Evolutionary conservation across 1,284 basidiomycete species (phyloP).

Genomic region (Cryptococcus maquisensis): DNA sequence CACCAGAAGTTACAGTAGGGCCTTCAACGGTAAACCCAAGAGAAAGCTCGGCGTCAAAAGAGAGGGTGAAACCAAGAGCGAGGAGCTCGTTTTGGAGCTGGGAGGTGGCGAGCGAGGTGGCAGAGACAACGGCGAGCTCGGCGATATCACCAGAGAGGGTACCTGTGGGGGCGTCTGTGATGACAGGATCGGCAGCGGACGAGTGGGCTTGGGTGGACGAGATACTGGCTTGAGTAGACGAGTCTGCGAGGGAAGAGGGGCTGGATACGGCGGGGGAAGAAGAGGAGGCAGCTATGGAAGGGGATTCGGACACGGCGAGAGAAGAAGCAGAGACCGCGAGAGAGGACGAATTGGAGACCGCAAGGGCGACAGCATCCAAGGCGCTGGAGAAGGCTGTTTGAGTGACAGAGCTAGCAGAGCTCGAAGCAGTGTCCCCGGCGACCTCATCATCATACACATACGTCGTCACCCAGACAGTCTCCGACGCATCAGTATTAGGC

Average conservation of each 20-base stretch:
- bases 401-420: not conserved
- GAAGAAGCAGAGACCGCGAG: not conserved
- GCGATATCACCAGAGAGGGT: not conserved
- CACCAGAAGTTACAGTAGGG: not conserved
- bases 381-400: conserved; percentile 1
- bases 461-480: conserved; percentile 7
- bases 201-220: not conserved
- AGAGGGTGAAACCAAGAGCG: not conserved
- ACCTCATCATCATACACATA: conserved; percentile 2
- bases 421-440: not conserved
- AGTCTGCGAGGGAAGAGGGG: not conserved
- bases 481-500: not conserved
- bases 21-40: not conserved
- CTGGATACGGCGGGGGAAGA: not conserved
- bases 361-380: conserved; percentile 6
- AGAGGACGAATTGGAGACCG: conserved; percentile 1
- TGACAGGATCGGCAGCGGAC: not conserved
- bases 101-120: not conserved
- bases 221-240: not conserved
- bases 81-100: not conserved
- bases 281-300: not conserved
- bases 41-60: not conserved
- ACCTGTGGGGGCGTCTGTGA: not conserved
- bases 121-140: not conserved
- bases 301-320: conserved; percentile 3